Evolutionary conservation across 2,329 filamentous ascomycete species (phyloP), one percentile per base, ranked within the genome.

Genomic region (Akanthomyces lecanii): DNA sequence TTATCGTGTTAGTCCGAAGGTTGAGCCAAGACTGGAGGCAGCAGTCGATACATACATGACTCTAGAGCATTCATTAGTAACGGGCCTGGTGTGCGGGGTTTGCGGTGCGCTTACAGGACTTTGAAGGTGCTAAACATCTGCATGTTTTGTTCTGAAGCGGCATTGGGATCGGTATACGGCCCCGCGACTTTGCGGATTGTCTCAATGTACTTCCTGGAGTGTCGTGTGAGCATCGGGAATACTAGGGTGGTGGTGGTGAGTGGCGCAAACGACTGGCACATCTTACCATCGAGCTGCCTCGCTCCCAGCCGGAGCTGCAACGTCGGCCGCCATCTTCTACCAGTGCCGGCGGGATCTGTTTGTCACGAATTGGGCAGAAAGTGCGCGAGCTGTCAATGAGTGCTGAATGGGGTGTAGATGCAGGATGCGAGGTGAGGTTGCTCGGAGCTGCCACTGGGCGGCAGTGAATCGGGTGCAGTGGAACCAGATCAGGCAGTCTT

Each of bases 191-290:
- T 87, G 63, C 96, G 84, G 67, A 97, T 87, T 66, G 84, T 88
- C 76, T 98, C 87, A 63, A 98, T 84, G 74, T 96, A 89, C 75
- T 86, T 88, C 92, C 92, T 96, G 66, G 61, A 64, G 57, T 58
- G 64, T 61, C 68, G 60, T 66, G 63, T 63, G 61, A 60, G 61
- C 63, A 50, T 56, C 63, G 56, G 55, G 36, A 44, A 61, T 16
- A 28, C 38, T 45, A n/a, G n/a, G 28, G 14, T 47, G 18, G 44
- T 18, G 51, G 23, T 16, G 50, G 47, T 48, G 55, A 40, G 38
- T 45, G 56, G 51, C 45, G 51, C 53, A 36, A 36, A 44, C 48
- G 54, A 23, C 45, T 30, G 33, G 36, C n/a, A 12, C 55, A 59
- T 28, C 70, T 64, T 65, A 77, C 75, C 74, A 78, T 74, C 76